Evolutionary conservation across 1,139 yeast genomes (phyloP), one percentile per base, ranked within the genome.

Genomic region (Scheffersomyces quercinus): DNA sequence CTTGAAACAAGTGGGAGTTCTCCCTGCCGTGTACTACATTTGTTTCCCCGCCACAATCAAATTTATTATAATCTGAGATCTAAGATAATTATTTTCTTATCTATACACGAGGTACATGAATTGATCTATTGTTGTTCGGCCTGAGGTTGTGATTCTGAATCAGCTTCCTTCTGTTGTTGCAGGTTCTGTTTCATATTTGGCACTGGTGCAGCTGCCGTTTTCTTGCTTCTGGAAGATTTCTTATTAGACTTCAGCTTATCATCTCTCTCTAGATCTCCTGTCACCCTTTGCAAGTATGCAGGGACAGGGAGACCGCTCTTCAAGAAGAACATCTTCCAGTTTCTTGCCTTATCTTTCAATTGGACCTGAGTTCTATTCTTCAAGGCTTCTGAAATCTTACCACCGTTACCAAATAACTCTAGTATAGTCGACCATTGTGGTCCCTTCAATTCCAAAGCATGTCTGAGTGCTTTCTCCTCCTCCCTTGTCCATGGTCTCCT

Each of bases 351-450:
- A 61, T 93, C 99, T 61, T 93, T 93, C 46, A 93, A 74, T 62
- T 91, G 98, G 10, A 91, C 90, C 59, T 90, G 96, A 10, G 86
- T 84, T 58, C 98, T 75, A 58, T 89, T 88, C 62, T 88, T 91
- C 53, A 93, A 73, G 1, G 84, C 82, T 62, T 93, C 97, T 26
- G 85, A 83, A 24, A 87, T 77, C 38, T 85, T 79, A 4, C 99
- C 99, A 7, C 97, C 98, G 7, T 95, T 86, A 0, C 99, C 99
- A 61, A 87, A 88, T 24, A 86, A 69, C 56, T 88, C 97, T 38
- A 90, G 66, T 43, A 93, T 93, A 44, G 87, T 86, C 1, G 95
- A 77, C 99, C 99, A 93, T 53, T 85, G 88, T 0, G 98, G 95
- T 0, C 99, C 99, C 53, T 85, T 82, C 16, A 82, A 73, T 52